These are phyloP conservation scores for Avena atlantica DNA, from an alignment of 176 grass and related monocot genomes.

Conservation along the genomic window DNA sequence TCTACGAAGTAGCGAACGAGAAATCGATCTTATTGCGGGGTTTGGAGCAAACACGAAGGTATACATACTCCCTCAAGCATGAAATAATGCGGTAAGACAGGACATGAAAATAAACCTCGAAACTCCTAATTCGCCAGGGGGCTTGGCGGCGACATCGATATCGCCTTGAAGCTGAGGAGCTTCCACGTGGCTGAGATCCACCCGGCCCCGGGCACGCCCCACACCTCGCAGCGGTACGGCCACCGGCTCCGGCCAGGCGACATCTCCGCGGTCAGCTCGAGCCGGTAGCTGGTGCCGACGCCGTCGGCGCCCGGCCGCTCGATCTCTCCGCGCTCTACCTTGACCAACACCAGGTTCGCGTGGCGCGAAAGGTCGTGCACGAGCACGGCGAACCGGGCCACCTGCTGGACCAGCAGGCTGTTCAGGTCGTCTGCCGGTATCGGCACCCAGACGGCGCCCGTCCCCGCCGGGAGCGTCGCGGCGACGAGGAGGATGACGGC, in stretches of 20 bases:
- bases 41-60: not conserved
- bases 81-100: not conserved
- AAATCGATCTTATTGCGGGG: not conserved
- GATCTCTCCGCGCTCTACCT: constrained; percentile 39
- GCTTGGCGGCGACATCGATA: not conserved
- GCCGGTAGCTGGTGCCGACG: constrained; percentile 27
- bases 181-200: constrained; percentile 34
- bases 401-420: constrained; percentile 13
- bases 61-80: not conserved
- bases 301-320: constrained; percentile 7
- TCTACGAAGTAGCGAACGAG: too few relatives aligned
- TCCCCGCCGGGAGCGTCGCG: not conserved
- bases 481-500: not conserved
- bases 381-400: constrained; percentile 41
- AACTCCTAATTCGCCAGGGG: too few relatives aligned
- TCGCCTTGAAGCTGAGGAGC: constrained; percentile 41
- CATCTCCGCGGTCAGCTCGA: constrained; percentile 20
- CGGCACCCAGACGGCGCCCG: constrained; percentile 36
- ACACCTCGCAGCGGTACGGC: constrained; percentile 28
- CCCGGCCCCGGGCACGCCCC: constrained; percentile 42
- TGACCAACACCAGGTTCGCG: not conserved
- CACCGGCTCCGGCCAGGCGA: not conserved
- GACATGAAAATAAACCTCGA: not conserved
- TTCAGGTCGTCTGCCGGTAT: constrained; percentile 6
- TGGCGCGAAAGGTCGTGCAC: constrained; percentile 9